Percentiles rank a stretch among this genome's conserved stretches.
These are phyloP conservation scores for Aspergillus awamori DNA, from an alignment of 2,329 filamentous ascomycete species.

Conservation along the genomic window DNA sequence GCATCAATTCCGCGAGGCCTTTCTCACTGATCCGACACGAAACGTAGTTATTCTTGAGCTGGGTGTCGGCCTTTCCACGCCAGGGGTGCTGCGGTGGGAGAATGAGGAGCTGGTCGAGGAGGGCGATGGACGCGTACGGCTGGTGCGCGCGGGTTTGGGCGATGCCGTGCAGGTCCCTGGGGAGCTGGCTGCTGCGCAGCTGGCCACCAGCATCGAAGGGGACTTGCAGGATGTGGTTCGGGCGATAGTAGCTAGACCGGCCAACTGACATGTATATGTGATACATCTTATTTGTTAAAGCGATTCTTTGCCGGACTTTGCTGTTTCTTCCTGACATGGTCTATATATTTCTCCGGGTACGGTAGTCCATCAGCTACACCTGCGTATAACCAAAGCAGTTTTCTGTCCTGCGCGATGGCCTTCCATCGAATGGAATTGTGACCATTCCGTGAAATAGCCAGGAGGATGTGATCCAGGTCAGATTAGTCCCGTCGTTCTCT, in stretches of 20 bases:
- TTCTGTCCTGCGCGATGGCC: no score
- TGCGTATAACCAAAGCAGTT: no score
- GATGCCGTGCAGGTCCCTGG: constrained; percentile 25
- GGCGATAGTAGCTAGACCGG: background rate
- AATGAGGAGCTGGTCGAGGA: constrained; percentile 25
- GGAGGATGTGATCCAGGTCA: no score
- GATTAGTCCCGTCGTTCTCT: no score
- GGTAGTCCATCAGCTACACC: no score
- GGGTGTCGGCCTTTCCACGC: constrained; percentile 28
- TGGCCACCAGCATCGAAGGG: constrained; percentile 22
- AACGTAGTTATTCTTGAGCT: constrained; percentile 24
- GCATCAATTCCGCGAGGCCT: constrained; percentile 10
- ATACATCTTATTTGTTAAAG: no score
- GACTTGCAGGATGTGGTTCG: constrained; percentile 13
- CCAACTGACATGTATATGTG: no score
- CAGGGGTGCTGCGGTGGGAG: constrained; percentile 26
- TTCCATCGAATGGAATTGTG: no score
- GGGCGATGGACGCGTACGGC: constrained; percentile 8
- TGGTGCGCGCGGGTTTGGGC: constrained; percentile 25
- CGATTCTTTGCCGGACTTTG: no score
- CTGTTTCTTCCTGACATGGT: no score
- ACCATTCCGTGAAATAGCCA: no score
- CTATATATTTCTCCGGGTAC: no score
- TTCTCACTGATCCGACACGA: background rate
- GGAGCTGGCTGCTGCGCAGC: constrained; percentile 21